Conservation (phyloP, 2,329 filamentous ascomycete genomes). For the Fusarium dlaminii region DNA sequence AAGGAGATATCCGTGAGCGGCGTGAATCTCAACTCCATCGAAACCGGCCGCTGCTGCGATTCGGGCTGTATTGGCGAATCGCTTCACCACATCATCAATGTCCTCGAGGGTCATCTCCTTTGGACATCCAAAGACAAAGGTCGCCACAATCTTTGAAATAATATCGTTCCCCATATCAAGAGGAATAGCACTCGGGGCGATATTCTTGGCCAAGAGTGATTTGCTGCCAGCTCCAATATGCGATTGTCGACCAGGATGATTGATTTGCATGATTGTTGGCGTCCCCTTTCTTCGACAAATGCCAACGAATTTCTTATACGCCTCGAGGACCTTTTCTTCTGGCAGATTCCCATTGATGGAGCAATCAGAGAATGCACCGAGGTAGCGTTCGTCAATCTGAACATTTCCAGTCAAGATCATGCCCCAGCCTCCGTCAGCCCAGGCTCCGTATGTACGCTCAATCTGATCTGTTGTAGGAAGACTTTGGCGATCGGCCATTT, state of each 20-base stretch:
- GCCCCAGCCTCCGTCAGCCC: constrained; percentile 65
- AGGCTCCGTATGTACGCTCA: constrained; percentile 58
- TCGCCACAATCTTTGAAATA: constrained; percentile 45
- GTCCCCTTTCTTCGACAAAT: constrained; percentile 47
- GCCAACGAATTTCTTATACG: constrained; percentile 52
- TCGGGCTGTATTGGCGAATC: constrained; percentile 63
- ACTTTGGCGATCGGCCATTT: constrained; percentile 51
- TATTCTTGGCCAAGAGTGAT: constrained; percentile 49
- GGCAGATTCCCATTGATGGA: constrained; percentile 40
- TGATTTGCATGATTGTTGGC: constrained; percentile 56
- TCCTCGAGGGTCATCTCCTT: constrained; percentile 65
- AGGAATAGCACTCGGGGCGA: constrained; percentile 56
- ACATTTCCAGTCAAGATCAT: constrained; percentile 63
- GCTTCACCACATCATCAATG: constrained; percentile 60
- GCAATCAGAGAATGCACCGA: constrained; percentile 49
- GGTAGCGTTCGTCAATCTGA: constrained; percentile 51
- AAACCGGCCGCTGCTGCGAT: constrained; percentile 58
- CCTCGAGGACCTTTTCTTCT: constrained; percentile 43
- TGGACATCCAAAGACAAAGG: constrained; percentile 61
- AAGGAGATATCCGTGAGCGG: constrained; percentile 66
- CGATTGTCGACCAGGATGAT: constrained; percentile 59
- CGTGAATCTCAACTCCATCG: constrained; percentile 57
- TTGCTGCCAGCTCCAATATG: constrained; percentile 50
- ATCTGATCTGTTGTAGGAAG: constrained; percentile 55
- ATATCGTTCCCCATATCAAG: constrained; percentile 53